phyloP scores from a whole-genome alignment of 495 filamentous ascomycete genomes.

The Tirmania nivea region DNA sequence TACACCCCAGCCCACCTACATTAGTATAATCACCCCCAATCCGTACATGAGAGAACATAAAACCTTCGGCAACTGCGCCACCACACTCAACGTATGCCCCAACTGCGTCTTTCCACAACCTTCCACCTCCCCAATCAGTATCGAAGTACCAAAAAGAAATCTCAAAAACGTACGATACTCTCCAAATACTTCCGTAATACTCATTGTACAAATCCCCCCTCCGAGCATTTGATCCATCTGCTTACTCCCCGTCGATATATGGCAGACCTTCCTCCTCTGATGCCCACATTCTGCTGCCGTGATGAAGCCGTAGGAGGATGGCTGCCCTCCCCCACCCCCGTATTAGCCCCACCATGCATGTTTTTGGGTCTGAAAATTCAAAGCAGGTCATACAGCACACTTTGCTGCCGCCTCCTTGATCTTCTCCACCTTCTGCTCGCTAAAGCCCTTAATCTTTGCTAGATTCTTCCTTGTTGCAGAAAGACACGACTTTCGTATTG shows the following conservation, averaged over 20 bases:
- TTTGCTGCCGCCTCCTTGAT: constrained; percentile 59
- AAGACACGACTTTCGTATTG: not conserved
- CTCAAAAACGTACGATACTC: constrained; percentile 36
- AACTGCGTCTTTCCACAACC: constrained; percentile 55
- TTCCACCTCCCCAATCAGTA: constrained; percentile 3
- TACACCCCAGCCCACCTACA: constrained; percentile 16
- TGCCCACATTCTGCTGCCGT: constrained; percentile 52
- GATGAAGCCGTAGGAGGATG: constrained; percentile 46
- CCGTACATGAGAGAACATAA: constrained; percentile 3
- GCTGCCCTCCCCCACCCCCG: constrained; percentile 23
- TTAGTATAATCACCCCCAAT: not conserved
- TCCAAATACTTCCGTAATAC: constrained; percentile 55
- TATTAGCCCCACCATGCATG: not conserved
- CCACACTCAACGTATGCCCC: constrained; percentile 45
- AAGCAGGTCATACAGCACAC: constrained; percentile 31
- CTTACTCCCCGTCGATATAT: constrained; percentile 55
- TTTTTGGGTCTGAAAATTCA: not conserved
- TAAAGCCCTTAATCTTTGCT: constrained; percentile 59
- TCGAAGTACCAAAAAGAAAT: not conserved
- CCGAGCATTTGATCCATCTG: constrained; percentile 51
- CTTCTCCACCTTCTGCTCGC: constrained; percentile 63
- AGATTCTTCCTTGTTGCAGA: constrained; percentile 41
- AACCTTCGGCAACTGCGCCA: constrained; percentile 32
- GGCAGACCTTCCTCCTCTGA: constrained; percentile 43
- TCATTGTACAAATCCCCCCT: constrained; percentile 61